These are phyloP conservation scores for Suillus occidentalis DNA, from an alignment of 768 basidiomycete genomes.

Conservation along the genomic window DNA sequence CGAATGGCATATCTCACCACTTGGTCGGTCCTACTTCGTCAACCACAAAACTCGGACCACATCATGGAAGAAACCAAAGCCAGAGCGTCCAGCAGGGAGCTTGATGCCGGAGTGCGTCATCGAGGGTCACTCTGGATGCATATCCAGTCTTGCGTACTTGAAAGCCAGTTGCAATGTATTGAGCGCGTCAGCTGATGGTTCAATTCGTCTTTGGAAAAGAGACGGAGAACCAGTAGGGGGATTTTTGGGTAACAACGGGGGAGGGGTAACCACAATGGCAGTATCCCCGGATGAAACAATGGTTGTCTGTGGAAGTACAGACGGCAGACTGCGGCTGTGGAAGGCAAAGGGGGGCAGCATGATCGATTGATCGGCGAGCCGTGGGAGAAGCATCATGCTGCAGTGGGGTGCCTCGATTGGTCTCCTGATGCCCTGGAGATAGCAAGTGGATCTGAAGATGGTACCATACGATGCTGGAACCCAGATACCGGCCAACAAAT, in stretches of 20 bases:
- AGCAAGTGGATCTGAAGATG: constrained; percentile 10
- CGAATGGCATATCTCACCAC: too few species aligned
- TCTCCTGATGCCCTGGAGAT: constrained; percentile 15
- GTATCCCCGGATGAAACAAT: background rate
- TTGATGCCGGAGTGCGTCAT: background rate
- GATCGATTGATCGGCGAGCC: background rate
- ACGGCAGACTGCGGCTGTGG: background rate
- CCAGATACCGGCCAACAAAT: background rate
- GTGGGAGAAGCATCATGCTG: background rate
- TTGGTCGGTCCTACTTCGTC: too few species aligned
- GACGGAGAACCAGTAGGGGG: background rate
- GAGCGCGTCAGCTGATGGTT: background rate
- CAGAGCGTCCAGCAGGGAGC: background rate
- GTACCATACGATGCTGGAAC: constrained; percentile 13
- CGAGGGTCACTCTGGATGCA: background rate
- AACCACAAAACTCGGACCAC: too few species aligned
- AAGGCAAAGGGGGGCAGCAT: background rate
- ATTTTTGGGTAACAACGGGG: background rate
- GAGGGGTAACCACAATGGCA: background rate
- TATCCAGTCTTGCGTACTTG: background rate
- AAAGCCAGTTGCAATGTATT: background rate
- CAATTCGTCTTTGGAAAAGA: background rate
- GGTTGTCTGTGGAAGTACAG: background rate
- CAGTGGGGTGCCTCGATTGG: constrained; percentile 10
- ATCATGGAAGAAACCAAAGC: too few species aligned